Conservation (phyloP, 179 eudicot species). For the Gypsophila paniculata region DNA sequence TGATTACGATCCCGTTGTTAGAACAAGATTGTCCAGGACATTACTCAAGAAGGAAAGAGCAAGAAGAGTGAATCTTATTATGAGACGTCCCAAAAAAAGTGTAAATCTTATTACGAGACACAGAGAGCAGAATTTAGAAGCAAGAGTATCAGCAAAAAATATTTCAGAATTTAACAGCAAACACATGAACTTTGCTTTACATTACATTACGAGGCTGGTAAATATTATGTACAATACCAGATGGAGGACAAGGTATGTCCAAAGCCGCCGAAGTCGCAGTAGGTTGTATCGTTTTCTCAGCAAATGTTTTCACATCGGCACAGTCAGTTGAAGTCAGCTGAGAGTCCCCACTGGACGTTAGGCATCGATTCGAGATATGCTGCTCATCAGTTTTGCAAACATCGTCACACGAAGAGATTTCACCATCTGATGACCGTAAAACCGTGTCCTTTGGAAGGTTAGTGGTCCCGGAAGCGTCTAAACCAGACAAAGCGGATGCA, state of each 20-base stretch:
- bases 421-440: conserved; percentile 26
- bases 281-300: conserved; percentile 21
- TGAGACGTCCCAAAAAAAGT: too few species aligned
- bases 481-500: conserved; percentile 8
- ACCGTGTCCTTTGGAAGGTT: conserved; percentile 21
- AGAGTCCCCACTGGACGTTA: conserved; percentile 35
- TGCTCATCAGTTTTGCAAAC: conserved; percentile 23
- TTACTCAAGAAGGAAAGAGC: too few species aligned
- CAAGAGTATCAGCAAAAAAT: background rate
- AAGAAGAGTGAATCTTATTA: too few species aligned
- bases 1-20: too few species aligned
- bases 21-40: too few species aligned
- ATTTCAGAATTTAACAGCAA: conserved; percentile 1
- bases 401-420: conserved; percentile 22
- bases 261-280: conserved; percentile 20
- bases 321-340: conserved; percentile 36
- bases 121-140: too few species aligned
- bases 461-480: background rate
- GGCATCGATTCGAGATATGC: conserved; percentile 20
- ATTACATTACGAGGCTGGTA: background rate
- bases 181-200: conserved; percentile 5
- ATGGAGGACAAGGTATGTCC: conserved; percentile 30
- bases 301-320: conserved; percentile 25
- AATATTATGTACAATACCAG: conserved; percentile 3
- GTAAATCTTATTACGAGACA: too few species aligned